Conservation (phyloP, 257 asterid genomes). For the Asclepias syriaca region DNA sequence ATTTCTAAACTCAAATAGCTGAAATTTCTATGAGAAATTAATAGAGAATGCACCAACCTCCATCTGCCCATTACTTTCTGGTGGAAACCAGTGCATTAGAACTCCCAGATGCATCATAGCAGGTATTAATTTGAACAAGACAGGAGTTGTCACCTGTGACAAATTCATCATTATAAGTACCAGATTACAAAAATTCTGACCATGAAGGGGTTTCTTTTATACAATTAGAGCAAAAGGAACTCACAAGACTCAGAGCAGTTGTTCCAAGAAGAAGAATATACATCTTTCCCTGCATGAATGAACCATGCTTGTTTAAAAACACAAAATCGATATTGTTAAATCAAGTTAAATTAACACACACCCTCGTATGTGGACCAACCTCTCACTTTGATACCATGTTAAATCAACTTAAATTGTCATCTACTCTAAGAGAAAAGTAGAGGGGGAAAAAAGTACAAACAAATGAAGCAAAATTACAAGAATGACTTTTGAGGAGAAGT, state of each 20-base stretch:
- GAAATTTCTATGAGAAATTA: not conserved
- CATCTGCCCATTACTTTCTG: slow-evolving; percentile 41
- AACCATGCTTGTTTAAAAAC: slow-evolving; percentile 8
- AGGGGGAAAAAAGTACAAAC: too few species aligned
- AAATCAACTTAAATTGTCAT: too few species aligned
- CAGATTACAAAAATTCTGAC: not conserved
- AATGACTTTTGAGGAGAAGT: slow-evolving; percentile 2
- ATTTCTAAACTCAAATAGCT: not conserved
- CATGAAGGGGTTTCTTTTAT: not conserved
- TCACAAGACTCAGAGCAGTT: slow-evolving; percentile 91
- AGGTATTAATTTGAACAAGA: slow-evolving; percentile 80
- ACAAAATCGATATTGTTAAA: not conserved
- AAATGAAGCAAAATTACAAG: not conserved
- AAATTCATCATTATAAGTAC: slow-evolving; percentile 9
- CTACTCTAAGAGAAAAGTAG: too few species aligned
- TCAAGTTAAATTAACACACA: too few species aligned
- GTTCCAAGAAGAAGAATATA: slow-evolving; percentile 96
- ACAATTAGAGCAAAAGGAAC: slow-evolving; percentile 17
- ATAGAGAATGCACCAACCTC: slow-evolving; percentile 43
- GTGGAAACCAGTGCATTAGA: slow-evolving; percentile 85
- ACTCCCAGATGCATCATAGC: slow-evolving; percentile 73
- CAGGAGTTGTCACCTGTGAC: slow-evolving; percentile 82
- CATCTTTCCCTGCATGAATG: slow-evolving; percentile 69
- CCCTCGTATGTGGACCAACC: too few species aligned
- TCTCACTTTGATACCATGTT: too few species aligned